Conservation (phyloP, 495 filamentous ascomycete genomes). For the Podospora sp. region DNA sequence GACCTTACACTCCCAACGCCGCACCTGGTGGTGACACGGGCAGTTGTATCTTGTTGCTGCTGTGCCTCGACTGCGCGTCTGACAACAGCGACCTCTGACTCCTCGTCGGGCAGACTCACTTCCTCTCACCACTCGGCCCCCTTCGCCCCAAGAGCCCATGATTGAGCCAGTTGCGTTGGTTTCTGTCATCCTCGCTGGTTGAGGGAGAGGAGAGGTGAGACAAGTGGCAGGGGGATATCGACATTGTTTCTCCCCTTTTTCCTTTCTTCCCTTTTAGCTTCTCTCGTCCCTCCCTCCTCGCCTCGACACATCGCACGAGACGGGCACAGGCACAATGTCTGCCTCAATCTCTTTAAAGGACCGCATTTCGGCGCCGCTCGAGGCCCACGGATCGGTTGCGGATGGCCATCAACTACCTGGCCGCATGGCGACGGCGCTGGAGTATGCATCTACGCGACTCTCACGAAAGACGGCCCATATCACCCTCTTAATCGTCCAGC, state of each 20-base stretch:
- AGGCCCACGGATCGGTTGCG: conserved; percentile 53
- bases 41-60: background rate
- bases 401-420: conserved; percentile 51
- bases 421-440: conserved; percentile 46
- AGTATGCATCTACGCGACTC: conserved; percentile 55
- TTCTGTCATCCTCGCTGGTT: background rate
- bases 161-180: background rate
- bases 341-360: conserved; percentile 44
- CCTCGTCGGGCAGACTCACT: background rate
- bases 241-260: background rate
- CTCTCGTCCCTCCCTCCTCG: background rate
- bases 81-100: background rate
- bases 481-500: conserved; percentile 52
- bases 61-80: background rate
- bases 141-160: background rate
- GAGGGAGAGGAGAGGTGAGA: background rate
- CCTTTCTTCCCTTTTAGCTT: background rate
- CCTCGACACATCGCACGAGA: background rate
- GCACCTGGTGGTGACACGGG: background rate
- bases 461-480: conserved; percentile 50
- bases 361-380: conserved; percentile 58
- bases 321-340: conserved; percentile 9
- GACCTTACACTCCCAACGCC: background rate
- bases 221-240: background rate
- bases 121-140: background rate